These are phyloP conservation scores for Clitopilus hobsonii DNA, from an alignment of 768 basidiomycete species.

Conservation along the genomic window DNA sequence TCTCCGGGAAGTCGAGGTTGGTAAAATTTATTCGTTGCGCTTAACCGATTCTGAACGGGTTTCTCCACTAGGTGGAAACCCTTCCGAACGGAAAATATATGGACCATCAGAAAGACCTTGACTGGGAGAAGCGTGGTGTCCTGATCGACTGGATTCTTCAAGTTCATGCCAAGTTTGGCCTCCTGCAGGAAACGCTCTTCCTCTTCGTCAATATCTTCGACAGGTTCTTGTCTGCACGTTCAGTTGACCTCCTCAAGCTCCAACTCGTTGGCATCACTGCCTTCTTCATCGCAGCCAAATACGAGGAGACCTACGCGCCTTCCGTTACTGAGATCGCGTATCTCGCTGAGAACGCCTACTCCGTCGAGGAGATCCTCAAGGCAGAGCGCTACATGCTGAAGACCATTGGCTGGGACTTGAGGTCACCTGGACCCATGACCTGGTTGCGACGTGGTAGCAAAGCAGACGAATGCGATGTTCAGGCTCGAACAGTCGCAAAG, in stretches of 20 bases:
- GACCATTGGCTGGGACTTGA: slow-evolving; percentile 81
- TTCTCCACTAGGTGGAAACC: slow-evolving; percentile 48
- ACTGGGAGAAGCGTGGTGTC: slow-evolving; percentile 86
- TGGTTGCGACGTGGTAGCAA: slow-evolving; percentile 89
- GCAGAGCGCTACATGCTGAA: slow-evolving; percentile 88
- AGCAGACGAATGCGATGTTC: slow-evolving; percentile 86
- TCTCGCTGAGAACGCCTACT: slow-evolving; percentile 75
- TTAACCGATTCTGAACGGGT: slow-evolving; percentile 7
- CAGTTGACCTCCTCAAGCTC: slow-evolving; percentile 77
- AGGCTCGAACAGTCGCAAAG: slow-evolving; percentile 84
- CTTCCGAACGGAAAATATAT: slow-evolving; percentile 86
- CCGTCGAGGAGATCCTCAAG: slow-evolving; percentile 75
- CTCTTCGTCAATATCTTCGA: slow-evolving; percentile 84
- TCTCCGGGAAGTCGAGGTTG: slow-evolving; percentile 78
- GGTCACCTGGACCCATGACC: slow-evolving; percentile 84
- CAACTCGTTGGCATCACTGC: slow-evolving; percentile 89
- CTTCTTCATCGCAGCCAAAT: slow-evolving; percentile 86
- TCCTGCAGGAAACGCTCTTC: slow-evolving; percentile 89
- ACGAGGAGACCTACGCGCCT: slow-evolving; percentile 89
- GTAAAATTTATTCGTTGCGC: slow-evolving; percentile 1
- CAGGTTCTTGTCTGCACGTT: slow-evolving; percentile 65
- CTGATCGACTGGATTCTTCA: slow-evolving; percentile 94
- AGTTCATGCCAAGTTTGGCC: slow-evolving; percentile 80
- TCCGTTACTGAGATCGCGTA: slow-evolving; percentile 75
- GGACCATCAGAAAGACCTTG: slow-evolving; percentile 74